Percentiles rank a stretch among this genome's conserved stretches.
Evolutionary conservation across 2,329 filamentous ascomycete genomes (phyloP).

Genomic region (Grosmannia clavigera): DNA sequence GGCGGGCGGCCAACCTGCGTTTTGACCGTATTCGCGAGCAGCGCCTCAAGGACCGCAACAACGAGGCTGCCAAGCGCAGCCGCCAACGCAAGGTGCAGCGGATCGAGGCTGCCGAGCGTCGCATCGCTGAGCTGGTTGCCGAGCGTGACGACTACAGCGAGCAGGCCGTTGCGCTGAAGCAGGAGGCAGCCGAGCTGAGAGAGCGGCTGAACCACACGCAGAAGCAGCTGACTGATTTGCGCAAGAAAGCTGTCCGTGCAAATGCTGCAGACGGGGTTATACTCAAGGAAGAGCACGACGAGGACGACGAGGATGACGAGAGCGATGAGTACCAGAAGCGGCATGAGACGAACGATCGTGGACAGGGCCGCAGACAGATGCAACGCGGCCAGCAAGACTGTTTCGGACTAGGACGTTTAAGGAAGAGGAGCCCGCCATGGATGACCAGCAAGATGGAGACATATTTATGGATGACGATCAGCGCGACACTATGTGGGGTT

Average conservation of each 20-base stretch:
- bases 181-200: not conserved
- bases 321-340: not conserved
- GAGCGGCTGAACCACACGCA: not conserved
- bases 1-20: constrained; percentile 11
- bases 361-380: no score
- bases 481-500: not conserved
- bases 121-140: constrained; percentile 2
- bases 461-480: not conserved
- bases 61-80: constrained; percentile 14
- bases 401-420: not conserved
- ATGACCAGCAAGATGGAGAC: not conserved
- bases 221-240: not conserved
- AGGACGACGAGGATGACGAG: not conserved
- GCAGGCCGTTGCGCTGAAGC: not conserved
- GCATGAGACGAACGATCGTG: no score
- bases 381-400: no score
- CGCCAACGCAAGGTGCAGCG: constrained; percentile 13
- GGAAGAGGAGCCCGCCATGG: not conserved
- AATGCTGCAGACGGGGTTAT: no score
- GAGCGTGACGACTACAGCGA: not conserved
- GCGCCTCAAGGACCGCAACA: constrained; percentile 15
- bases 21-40: constrained; percentile 13
- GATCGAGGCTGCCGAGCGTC: constrained; percentile 10
- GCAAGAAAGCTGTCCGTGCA: not conserved
- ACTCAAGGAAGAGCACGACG: not conserved